Conservation (phyloP, 176 grass and related monocot species). For the Leersia perrieri region DNA sequence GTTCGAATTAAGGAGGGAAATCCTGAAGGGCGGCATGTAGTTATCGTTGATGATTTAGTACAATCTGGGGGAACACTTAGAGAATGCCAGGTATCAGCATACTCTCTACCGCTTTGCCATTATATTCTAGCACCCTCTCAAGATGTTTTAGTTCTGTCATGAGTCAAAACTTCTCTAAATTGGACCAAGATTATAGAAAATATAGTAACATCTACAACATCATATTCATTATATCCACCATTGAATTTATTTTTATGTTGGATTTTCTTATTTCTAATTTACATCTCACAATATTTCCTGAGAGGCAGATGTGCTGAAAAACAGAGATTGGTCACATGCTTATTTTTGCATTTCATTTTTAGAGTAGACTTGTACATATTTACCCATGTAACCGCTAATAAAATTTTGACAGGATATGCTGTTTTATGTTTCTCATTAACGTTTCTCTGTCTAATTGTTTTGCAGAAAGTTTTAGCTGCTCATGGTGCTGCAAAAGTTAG, state of each 20-base stretch:
- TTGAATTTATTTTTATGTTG: too few relatives aligned
- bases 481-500: slow-evolving; percentile 87
- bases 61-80: slow-evolving; percentile 90
- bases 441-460: background rate
- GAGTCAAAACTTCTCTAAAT: too few relatives aligned
- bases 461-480: slow-evolving; percentile 50
- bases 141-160: too few relatives aligned
- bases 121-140: too few relatives aligned
- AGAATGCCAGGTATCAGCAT: slow-evolving; percentile 71
- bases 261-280: background rate
- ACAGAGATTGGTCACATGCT: background rate
- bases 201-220: too few relatives aligned
- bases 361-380: background rate
- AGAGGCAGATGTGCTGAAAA: background rate
- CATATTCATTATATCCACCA: too few relatives aligned
- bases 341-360: background rate
- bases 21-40: slow-evolving; percentile 76
- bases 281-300: background rate
- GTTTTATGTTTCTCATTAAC: background rate
- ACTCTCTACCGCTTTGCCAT: background rate
- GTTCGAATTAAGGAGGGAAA: slow-evolving; percentile 77
- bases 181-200: too few relatives aligned
- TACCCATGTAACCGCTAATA: background rate
- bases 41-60: slow-evolving; percentile 96
- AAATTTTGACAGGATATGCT: background rate